Evolutionary conservation across 352 stramenopile species (phyloP), one percentile per base, ranked within the genome.

Genomic region (Saprolegnia diclina): DNA sequence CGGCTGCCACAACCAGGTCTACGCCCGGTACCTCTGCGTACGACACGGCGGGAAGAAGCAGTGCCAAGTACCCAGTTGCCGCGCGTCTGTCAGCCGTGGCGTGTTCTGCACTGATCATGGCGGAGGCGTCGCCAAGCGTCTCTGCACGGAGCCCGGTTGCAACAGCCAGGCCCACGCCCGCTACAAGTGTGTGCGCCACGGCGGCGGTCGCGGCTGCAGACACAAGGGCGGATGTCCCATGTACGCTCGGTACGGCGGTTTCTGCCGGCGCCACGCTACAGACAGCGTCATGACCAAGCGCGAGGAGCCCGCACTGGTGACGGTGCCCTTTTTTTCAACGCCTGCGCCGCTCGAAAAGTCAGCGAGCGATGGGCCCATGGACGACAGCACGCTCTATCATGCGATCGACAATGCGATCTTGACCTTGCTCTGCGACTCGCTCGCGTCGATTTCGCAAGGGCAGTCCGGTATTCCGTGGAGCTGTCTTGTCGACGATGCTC

Each of bases 1-100:
- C 19, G 57, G 50, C 35, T 62, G 54, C 54, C 26, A 26, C 54
- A 62, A 62, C 54, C 54, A 62, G n/a, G 26, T 44, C 10, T 38
- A 45, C 29, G 26, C 35, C 3, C 54, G 54, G 11, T 21, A 44
- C 21, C 26, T 45, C 26, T 62, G 54, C 35, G 54, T 62, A 4
- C 54, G 54, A n/a, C 54, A 62, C n/a, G 54, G 54, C 24, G 54
- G 26, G 4, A 62, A 62, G 54, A 16, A 22, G n/a, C 4, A 40
- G 3, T 62, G 54, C 54, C 11, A 38, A 6, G 11, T 11, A 26
- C 13, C 16, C 24, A 5, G n/a, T 11, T 62, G 54, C n/a, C 18
- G 35, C 4, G 54, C 54, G 10, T 35, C 54, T 0, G 35, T 35
- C 4, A 22, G 54, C 11, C 16, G 24, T 9, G 18, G 54, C 26